Conservation (phyloP, 371 early-diverging fungal species). For the Mucor racemosus region DNA sequence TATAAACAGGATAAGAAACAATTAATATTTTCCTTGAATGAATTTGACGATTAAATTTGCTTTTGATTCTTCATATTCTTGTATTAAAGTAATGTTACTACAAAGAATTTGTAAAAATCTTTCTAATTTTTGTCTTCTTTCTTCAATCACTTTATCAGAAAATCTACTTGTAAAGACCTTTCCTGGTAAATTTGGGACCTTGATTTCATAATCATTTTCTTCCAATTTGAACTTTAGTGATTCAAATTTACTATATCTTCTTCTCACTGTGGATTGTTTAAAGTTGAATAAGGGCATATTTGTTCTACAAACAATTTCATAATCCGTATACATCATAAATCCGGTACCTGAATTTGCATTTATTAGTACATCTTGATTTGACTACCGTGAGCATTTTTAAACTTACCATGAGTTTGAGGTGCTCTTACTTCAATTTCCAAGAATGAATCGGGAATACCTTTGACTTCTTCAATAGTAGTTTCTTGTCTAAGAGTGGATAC, state of each 20-base stretch:
- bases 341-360: slow-evolving; percentile 32
- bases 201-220: slow-evolving; percentile 87
- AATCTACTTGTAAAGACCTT: slow-evolving; percentile 96
- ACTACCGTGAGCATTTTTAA: background rate
- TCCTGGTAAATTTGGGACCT: slow-evolving; percentile 93
- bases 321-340: slow-evolving; percentile 91
- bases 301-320: slow-evolving; percentile 92
- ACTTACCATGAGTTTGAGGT: slow-evolving; percentile 84
- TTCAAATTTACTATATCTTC: slow-evolving; percentile 97
- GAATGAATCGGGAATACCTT: slow-evolving; percentile 94
- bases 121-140: slow-evolving; percentile 88
- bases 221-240: slow-evolving; percentile 95
- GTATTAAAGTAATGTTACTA: slow-evolving; percentile 22
- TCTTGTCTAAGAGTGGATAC: slow-evolving; percentile 12
- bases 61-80: slow-evolving; percentile 27
- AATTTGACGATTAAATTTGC: slow-evolving; percentile 21
- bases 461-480: slow-evolving; percentile 80
- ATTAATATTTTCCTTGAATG: slow-evolving; percentile 24
- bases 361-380: background rate
- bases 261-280: slow-evolving; percentile 79
- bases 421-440: slow-evolving; percentile 93
- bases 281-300: slow-evolving; percentile 96
- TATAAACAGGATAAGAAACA: slow-evolving; percentile 21
- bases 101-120: slow-evolving; percentile 84
- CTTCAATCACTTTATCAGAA: slow-evolving; percentile 90